These are phyloP conservation scores for Septoria linicola DNA, from an alignment of 2,329 filamentous ascomycete species.

Conservation along the genomic window DNA sequence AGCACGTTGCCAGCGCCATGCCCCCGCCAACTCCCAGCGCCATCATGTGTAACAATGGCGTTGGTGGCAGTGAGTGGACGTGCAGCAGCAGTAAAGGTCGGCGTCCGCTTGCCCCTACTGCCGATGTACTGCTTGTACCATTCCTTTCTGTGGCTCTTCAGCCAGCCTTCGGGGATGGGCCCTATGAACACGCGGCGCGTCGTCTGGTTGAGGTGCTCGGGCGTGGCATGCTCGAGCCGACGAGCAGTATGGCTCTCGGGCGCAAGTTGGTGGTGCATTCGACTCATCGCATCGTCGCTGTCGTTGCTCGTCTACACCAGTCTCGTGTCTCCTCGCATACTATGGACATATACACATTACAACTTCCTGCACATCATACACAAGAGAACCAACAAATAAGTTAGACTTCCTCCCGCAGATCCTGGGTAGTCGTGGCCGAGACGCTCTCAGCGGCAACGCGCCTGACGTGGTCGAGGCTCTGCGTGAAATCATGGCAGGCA, in stretches of 20 bases:
- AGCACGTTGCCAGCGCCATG: constrained; percentile 3
- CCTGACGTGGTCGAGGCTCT: too few species aligned
- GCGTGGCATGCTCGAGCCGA: constrained; percentile 55
- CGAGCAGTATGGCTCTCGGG: constrained; percentile 42
- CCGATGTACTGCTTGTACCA: constrained; percentile 59
- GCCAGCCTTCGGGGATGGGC: constrained; percentile 64
- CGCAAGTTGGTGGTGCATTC: constrained; percentile 23
- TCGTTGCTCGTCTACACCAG: not conserved
- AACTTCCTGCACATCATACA: not conserved
- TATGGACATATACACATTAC: not conserved
- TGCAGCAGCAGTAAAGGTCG: constrained; percentile 35
- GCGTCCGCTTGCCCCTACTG: constrained; percentile 33
- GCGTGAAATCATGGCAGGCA: too few species aligned
- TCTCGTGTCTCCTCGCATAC: not conserved
- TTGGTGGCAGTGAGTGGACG: constrained; percentile 17
- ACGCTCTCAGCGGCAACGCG: too few species aligned
- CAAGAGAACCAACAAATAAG: too few species aligned
- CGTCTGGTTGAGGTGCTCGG: constrained; percentile 62
- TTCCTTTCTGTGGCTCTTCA: constrained; percentile 61
- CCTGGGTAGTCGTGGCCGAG: too few species aligned
- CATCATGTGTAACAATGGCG: constrained; percentile 2
- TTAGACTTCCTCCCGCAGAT: too few species aligned
- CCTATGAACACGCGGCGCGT: constrained; percentile 64
- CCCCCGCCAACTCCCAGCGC: too few species aligned
- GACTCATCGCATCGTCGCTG: constrained; percentile 21